Percentiles rank a stretch among this genome's conserved stretches.
Conservation (phyloP, 176 grass and related monocot species). For the Oryza nivara region DNA sequence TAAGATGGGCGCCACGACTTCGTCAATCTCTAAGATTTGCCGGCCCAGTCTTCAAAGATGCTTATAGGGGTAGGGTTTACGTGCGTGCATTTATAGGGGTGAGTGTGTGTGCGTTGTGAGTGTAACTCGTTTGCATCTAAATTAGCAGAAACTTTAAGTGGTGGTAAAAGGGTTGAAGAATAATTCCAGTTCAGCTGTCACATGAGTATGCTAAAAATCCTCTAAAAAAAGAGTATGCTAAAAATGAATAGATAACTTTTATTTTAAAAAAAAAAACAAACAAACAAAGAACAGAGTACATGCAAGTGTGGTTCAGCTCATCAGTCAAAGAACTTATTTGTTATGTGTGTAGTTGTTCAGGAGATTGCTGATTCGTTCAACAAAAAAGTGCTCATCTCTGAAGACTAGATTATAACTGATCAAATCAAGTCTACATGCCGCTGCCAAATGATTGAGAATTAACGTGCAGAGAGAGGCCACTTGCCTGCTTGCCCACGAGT, state of each 20-base stretch:
- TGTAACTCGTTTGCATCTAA: too few species aligned
- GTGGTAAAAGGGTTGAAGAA: neutral
- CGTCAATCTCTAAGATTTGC: too few species aligned
- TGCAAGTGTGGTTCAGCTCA: neutral
- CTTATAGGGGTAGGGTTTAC: too few species aligned
- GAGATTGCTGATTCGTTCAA: slow-evolving; percentile 3
- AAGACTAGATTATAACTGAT: slow-evolving; percentile 7
- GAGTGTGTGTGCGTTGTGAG: too few species aligned
- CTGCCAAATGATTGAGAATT: slow-evolving; percentile 34
- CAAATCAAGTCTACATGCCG: slow-evolving; percentile 33
- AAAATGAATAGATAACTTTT: neutral
- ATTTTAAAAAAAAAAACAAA: too few species aligned
- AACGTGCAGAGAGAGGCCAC: slow-evolving; percentile 31
- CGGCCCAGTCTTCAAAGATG: too few species aligned
- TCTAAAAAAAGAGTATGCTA: too few species aligned
- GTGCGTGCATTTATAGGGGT: too few species aligned
- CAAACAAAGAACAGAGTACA: neutral
- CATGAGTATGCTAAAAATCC: too few species aligned
- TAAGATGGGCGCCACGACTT: too few species aligned
- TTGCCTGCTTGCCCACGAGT: slow-evolving; percentile 2
- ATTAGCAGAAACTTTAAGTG: neutral
- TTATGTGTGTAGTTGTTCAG: neutral
- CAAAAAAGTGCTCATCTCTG: slow-evolving; percentile 13
- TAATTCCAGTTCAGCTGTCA: neutral
- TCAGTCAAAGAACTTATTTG: neutral